Evolutionary conservation across 2,329 filamentous ascomycete species (phyloP).

Genomic region (Pseudogymnoascus sp.): DNA sequence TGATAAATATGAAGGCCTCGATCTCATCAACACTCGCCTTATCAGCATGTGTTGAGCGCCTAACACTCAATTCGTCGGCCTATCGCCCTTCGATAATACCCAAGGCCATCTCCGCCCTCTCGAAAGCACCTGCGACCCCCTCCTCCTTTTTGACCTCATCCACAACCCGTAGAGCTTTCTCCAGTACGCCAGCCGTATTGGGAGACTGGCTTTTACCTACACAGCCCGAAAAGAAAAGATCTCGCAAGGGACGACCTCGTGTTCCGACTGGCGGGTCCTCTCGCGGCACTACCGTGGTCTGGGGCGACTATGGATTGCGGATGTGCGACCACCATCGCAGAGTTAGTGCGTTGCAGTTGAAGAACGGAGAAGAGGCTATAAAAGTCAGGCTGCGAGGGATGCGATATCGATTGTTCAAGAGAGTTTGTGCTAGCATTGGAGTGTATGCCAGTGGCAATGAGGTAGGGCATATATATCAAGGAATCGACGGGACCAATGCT

Average conservation of each 20-base stretch:
- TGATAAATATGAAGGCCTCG: not conserved
- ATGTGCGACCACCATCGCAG: constrained; percentile 91
- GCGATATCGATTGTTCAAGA: constrained; percentile 87
- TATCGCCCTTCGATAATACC: constrained; percentile 1
- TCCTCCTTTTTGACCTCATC: constrained; percentile 28
- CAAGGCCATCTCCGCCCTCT: not conserved
- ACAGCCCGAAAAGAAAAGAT: constrained; percentile 76
- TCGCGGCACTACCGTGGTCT: constrained; percentile 90
- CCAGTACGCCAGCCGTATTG: constrained; percentile 54
- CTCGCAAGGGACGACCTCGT: constrained; percentile 77
- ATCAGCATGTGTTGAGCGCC: constrained; percentile 7
- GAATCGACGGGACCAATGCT: not conserved
- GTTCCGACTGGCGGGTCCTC: constrained; percentile 85
- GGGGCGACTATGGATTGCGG: constrained; percentile 91
- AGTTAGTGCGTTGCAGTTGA: constrained; percentile 79
- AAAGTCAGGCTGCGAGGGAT: constrained; percentile 80
- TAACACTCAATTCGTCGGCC: constrained; percentile 9
- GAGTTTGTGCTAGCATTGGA: constrained; percentile 85
- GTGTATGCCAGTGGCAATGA: constrained; percentile 96
- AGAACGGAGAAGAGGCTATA: constrained; percentile 90
- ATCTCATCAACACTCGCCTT: constrained; percentile 10
- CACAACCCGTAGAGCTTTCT: constrained; percentile 59
- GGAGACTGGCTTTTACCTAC: constrained; percentile 80
- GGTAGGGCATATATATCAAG: constrained; percentile 38
- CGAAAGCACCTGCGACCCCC: not conserved